Conservation (phyloP, 768 basidiomycete genomes). For the Russula griseocarnosa region DNA sequence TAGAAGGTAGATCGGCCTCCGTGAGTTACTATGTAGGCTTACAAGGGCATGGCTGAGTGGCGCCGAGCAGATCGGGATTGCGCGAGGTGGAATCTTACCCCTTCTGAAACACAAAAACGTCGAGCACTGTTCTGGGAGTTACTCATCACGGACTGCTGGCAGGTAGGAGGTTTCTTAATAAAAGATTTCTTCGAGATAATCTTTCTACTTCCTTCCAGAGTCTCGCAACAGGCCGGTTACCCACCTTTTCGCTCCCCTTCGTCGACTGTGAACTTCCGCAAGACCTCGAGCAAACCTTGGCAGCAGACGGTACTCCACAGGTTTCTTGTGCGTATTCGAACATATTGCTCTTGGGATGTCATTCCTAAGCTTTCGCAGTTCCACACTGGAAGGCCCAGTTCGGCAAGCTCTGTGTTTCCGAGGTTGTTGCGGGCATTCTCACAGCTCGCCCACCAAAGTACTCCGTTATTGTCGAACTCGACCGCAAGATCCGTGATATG, state of each 20-base stretch:
- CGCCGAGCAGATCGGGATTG: conserved; percentile 58
- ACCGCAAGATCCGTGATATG: conserved; percentile 58
- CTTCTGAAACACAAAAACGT: conserved; percentile 64
- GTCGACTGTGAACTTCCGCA: conserved; percentile 68
- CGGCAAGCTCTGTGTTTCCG: conserved; percentile 59
- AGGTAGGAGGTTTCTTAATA: conserved; percentile 39
- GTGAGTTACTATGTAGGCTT: conserved; percentile 35
- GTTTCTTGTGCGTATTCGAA: conserved; percentile 51
- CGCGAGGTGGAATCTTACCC: conserved; percentile 60
- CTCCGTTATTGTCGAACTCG: conserved; percentile 57
- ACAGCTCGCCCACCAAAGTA: conserved; percentile 63
- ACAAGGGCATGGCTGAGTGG: not conserved
- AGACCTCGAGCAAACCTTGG: conserved; percentile 55
- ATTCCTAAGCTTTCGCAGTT: conserved; percentile 39
- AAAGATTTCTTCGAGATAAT: not conserved
- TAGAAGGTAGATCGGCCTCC: conserved; percentile 55
- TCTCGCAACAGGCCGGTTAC: conserved; percentile 63
- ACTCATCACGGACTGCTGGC: conserved; percentile 72
- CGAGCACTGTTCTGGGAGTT: conserved; percentile 70
- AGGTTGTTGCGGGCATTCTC: conserved; percentile 64
- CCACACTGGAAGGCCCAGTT: conserved; percentile 69
- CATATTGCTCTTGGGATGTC: not conserved
- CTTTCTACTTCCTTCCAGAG: conserved; percentile 39
- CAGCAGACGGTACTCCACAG: conserved; percentile 53
- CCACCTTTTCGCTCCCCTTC: conserved; percentile 65